These are phyloP conservation scores for Vitis hybrid DNA, from an alignment of 177 flowering plant genomes.

Conservation along the genomic window DNA sequence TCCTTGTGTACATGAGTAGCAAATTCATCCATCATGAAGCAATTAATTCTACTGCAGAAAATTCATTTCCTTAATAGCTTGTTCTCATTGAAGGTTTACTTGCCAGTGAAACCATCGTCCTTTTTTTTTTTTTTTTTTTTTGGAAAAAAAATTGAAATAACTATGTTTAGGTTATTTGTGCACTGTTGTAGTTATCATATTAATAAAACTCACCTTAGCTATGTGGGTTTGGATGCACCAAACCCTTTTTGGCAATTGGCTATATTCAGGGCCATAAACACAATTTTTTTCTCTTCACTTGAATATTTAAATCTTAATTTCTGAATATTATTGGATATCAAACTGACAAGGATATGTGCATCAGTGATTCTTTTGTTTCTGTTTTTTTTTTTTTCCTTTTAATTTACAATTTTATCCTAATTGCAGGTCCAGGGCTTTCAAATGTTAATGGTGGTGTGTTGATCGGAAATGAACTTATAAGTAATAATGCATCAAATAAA, in stretches of 20 bases:
- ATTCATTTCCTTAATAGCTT: too few relatives aligned
- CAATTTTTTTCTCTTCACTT: not conserved
- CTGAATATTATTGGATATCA: not conserved
- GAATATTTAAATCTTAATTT: not conserved
- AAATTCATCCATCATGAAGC: too few relatives aligned
- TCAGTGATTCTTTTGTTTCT: not conserved
- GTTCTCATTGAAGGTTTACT: too few relatives aligned
- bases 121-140: too few relatives aligned
- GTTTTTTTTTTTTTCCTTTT: not conserved
- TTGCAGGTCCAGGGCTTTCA: constrained; percentile 31
- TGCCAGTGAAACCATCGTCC: too few relatives aligned
- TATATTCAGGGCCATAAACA: not conserved
- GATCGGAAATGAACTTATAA: constrained; percentile 18
- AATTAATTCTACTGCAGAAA: too few relatives aligned
- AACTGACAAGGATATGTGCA: too few relatives aligned
- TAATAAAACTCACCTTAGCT: not conserved
- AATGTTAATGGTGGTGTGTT: constrained; percentile 11
- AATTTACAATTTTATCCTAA: not conserved
- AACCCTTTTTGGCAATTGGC: not conserved
- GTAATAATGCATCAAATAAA: constrained; percentile 17
- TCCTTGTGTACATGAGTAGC: too few relatives aligned
- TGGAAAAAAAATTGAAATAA: too few relatives aligned
- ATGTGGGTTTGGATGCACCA: not conserved
- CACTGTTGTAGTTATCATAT: not conserved
- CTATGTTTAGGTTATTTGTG: not conserved